Evolutionary conservation across 441 rosid genomes (phyloP).

Genomic region (Iberis amara): DNA sequence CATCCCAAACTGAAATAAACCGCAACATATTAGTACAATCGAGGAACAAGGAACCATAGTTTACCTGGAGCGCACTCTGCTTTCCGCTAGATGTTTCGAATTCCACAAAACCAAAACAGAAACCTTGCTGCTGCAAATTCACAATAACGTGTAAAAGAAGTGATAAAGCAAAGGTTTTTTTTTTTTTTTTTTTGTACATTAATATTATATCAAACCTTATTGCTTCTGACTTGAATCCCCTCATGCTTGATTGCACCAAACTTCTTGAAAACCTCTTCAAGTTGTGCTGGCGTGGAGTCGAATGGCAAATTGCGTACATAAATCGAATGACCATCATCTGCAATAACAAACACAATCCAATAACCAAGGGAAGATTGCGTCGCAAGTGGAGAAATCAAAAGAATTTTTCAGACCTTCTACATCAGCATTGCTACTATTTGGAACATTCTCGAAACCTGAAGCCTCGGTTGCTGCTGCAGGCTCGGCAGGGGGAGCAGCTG

Average conservation of each 20-base stretch:
- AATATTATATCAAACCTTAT: conserved; percentile 48
- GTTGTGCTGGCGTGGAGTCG: conserved; percentile 66
- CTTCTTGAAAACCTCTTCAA: conserved; percentile 59
- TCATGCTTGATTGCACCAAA: conserved; percentile 77
- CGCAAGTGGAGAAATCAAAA: conserved; percentile 15
- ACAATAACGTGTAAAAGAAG: conserved; percentile 30
- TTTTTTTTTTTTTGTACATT: neutral
- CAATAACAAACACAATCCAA: neutral
- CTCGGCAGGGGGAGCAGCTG: conserved; percentile 31
- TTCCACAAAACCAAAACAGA: conserved; percentile 92
- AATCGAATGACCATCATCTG: conserved; percentile 78
- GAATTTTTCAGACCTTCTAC: conserved; percentile 47
- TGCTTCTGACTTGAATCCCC: conserved; percentile 94
- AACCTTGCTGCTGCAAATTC: conserved; percentile 60
- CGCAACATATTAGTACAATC: neutral
- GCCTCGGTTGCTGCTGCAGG: conserved; percentile 30
- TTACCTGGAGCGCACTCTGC: conserved; percentile 76
- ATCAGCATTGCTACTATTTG: conserved; percentile 48
- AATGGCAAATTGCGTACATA: conserved; percentile 82
- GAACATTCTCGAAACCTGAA: conserved; percentile 34
- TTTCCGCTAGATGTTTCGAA: conserved; percentile 63
- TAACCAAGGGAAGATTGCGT: neutral
- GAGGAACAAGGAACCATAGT: no score
- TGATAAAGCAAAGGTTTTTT: no score
- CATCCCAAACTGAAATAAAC: neutral